Evolutionary conservation across 225 moss, liverwort and hornwort genomes (phyloP), one percentile per base, ranked within the genome.

Genomic region (Lunularia cruciata): DNA sequence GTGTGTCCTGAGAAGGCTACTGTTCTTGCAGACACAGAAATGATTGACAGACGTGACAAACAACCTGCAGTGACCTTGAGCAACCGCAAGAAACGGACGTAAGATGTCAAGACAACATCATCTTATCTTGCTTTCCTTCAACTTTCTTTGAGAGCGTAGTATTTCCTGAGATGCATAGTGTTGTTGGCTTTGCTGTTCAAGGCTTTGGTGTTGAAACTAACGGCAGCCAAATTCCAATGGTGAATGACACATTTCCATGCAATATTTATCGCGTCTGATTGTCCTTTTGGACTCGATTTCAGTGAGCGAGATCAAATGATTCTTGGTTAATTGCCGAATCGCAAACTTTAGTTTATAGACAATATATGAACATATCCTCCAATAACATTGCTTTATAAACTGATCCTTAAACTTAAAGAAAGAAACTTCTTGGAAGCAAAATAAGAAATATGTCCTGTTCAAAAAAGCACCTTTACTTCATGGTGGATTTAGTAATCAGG

Each of bases 191-290:
- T 32, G 30, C 33, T 57, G 56, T 57, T 15, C 16, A 32, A 57
- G 2, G 30, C 33, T 6, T 3, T 10, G 25, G 16, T 15, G 56
- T 7, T 14, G 32, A 26, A 57, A 57, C 56, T 57, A 32, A 32
- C 56, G 56, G 56, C 56, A 57, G 31, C 25, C 56, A 15, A 57
- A 57, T 57, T 30, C 56, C 31, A 57, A 57, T 16, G 32, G 30
- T 4, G 33, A 26, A 18, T 30, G 31, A 27, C 19, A 57, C 56
- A 32, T 33, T 15, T 32, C 31, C 56, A 28, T 28, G 27, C 9
- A 25, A 28, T 27, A 54, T 54, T 54, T 27, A 54, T 1, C 26
- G 9, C 11, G 13, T 54, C 54, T 23, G 0, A 12, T 11, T 54
- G 54, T 26, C 54, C 31, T 57, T 15, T 15, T 57, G 16, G 56